These are phyloP conservation scores for Lumnitzera littorea DNA, from an alignment of 345 rosid species.

Conservation along the genomic window DNA sequence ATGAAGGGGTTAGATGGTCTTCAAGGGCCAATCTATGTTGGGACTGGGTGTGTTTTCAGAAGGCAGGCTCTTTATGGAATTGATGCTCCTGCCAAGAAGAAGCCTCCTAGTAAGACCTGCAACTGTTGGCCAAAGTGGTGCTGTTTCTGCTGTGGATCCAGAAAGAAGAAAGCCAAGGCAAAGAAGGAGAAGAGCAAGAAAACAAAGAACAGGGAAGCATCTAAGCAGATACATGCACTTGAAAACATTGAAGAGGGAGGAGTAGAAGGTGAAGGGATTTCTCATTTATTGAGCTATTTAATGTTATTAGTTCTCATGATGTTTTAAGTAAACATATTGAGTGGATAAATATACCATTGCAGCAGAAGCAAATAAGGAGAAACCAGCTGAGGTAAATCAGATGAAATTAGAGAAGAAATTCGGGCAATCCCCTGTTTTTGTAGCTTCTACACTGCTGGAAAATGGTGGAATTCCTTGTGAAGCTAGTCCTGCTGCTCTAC, in stretches of 20 bases:
- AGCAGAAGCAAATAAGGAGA: conserved; percentile 40
- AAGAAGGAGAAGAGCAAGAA: conserved; percentile 59
- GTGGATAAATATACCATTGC: background rate
- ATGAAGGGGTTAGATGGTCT: conserved; percentile 98
- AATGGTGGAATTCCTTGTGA: conserved; percentile 74
- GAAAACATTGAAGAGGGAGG: conserved; percentile 80
- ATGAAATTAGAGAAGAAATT: conserved; percentile 83
- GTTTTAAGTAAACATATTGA: background rate
- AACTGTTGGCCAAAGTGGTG: conserved; percentile 98
- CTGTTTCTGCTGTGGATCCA: conserved; percentile 58
- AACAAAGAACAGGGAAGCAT: conserved; percentile 58
- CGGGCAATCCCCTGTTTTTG: conserved; percentile 92
- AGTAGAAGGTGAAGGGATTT: conserved; percentile 35
- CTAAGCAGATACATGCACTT: conserved; percentile 87
- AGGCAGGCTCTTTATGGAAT: conserved; percentile 89
- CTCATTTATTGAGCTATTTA: background rate
- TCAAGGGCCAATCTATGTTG: conserved; percentile 96
- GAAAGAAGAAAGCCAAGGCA: conserved; percentile 66
- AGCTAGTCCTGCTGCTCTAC: conserved; percentile 61
- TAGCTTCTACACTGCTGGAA: conserved; percentile 61
- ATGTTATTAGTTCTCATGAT: background rate
- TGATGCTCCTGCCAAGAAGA: conserved; percentile 92
- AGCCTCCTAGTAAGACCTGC: conserved; percentile 80
- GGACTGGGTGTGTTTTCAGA: conserved; percentile 96
- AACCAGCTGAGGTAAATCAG: conserved; percentile 46